Evolutionary conservation across 805 yeast species (phyloP).

Genomic region (Ogataea thermomethanolica): DNA sequence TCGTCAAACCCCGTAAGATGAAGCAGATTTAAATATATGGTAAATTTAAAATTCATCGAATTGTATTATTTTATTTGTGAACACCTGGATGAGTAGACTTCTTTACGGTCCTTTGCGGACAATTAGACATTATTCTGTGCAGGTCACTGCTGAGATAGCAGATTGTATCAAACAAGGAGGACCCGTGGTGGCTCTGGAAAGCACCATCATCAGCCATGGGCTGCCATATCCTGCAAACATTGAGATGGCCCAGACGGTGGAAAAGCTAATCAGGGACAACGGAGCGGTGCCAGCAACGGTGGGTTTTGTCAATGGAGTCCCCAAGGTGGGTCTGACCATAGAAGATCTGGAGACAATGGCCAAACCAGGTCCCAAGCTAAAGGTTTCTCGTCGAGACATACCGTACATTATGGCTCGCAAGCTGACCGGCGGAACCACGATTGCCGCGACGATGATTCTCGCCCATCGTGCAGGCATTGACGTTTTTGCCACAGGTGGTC

Average conservation of each 20-base stretch:
- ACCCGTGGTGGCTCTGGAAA: slow-evolving; percentile 82
- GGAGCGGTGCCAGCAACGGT: slow-evolving; percentile 85
- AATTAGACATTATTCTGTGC: slow-evolving; percentile 3
- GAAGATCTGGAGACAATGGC: slow-evolving; percentile 52
- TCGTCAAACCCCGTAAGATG: not conserved
- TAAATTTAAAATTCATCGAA: not conserved
- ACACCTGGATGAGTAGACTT: too few species aligned
- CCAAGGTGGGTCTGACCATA: slow-evolving; percentile 60
- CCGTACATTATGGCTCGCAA: slow-evolving; percentile 62
- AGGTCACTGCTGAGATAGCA: slow-evolving; percentile 44
- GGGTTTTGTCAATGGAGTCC: slow-evolving; percentile 70
- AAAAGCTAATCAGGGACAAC: slow-evolving; percentile 49
- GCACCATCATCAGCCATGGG: slow-evolving; percentile 88
- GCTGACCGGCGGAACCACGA: slow-evolving; percentile 84
- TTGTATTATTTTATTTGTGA: not conserved
- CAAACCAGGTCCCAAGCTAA: slow-evolving; percentile 36
- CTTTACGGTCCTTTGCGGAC: not conserved
- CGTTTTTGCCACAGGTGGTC: slow-evolving; percentile 90
- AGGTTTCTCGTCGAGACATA: slow-evolving; percentile 79
- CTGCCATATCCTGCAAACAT: slow-evolving; percentile 77
- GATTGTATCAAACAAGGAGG: slow-evolving; percentile 54
- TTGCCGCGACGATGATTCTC: slow-evolving; percentile 83
- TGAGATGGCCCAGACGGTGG: slow-evolving; percentile 69
- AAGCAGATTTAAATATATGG: slow-evolving; percentile 1
- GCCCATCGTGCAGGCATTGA: slow-evolving; percentile 72